Evolutionary conservation across 306 rosid genomes (phyloP), one percentile per base, ranked within the genome.

Genomic region (Vigna reflexopilosa): DNA sequence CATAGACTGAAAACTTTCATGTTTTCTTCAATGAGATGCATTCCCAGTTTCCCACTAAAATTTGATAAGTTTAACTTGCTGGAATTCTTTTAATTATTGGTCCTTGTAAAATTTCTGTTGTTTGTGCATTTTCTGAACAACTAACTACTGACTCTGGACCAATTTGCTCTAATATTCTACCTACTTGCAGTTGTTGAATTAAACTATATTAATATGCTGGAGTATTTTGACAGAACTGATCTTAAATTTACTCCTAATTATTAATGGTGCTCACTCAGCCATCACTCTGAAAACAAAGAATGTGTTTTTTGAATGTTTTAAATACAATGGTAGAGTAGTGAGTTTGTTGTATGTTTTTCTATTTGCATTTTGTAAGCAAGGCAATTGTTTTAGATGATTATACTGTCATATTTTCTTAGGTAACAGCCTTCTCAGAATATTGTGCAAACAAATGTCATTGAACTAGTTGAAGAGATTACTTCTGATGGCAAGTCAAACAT

Each of bases 261-360:
- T 95, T 42, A 95, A 95, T 83, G 90, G 98, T 73, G 97, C 98
- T 15, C 97, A 89, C 79, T 92, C 98, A 14, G 98, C 98, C 70
- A 92, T 95, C 81, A 88, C 91, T 69, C 76, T 88, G 76, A 90
- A 89, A 87, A 95, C 98, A 2, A 92, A 87, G 90, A 92, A 88
- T 42, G 89, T 95, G 24, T 87, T 92, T 48, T 85, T 95, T 79
- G 98, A 95, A 88, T 95, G 98, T 95, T 85, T 88, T 95, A 62
- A 95, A 95, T 86, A 92, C 97, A 62, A 88, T 94, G 88, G 98
- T 94, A 85, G 32, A 77, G 48, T 56, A 40, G 56, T 62, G 83
- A 67, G 34, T 30, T 34, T 26, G 1, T 64, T 22, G 50, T 56
- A 71, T 59, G 32, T 63, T 69, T 68, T 76, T 50, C 58, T 77